phyloP scores from a whole-genome alignment of 371 early-diverging fungal species.

The Cokeromyces recurvatus region DNA sequence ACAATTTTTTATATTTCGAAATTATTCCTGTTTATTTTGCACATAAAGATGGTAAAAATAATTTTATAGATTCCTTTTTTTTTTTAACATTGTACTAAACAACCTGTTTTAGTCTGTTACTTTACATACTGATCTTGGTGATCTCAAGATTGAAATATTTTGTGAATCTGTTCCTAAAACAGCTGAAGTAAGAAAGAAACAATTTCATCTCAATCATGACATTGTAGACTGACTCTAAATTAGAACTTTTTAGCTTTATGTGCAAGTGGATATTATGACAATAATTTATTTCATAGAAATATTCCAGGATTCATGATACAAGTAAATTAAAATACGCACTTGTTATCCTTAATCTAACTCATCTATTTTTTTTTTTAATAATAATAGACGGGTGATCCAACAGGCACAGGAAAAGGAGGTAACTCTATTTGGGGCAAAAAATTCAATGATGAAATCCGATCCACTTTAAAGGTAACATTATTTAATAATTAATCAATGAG shows the following conservation, averaged over 20 bases:
- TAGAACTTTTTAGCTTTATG: constrained; percentile 95
- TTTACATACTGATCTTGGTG: constrained; percentile 87
- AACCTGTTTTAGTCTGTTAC: constrained; percentile 62
- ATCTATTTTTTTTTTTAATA: neutral
- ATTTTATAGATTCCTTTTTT: too few relatives aligned
- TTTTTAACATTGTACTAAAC: too few relatives aligned
- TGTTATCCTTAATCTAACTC: too few relatives aligned
- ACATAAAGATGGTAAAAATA: too few relatives aligned
- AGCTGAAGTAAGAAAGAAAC: constrained; percentile 62
- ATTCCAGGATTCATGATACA: constrained; percentile 91
- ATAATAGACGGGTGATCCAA: constrained; percentile 89
- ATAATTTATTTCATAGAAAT: constrained; percentile 80
- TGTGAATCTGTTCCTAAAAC: constrained; percentile 81
- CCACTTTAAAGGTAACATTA: constrained; percentile 65
- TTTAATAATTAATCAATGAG: neutral
- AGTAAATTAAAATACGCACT: too few relatives aligned
- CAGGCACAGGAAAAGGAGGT: constrained; percentile 87
- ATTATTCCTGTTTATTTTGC: too few relatives aligned
- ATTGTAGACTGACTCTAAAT: neutral
- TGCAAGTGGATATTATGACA: constrained; percentile 90
- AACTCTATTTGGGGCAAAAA: constrained; percentile 81
- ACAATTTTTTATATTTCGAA: too few relatives aligned
- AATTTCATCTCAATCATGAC: too few relatives aligned
- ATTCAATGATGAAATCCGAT: constrained; percentile 87
- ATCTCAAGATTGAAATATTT: constrained; percentile 83